phyloP scores from a whole-genome alignment of 805 yeast species.

The Metschnikowia lochheadii region DNA sequence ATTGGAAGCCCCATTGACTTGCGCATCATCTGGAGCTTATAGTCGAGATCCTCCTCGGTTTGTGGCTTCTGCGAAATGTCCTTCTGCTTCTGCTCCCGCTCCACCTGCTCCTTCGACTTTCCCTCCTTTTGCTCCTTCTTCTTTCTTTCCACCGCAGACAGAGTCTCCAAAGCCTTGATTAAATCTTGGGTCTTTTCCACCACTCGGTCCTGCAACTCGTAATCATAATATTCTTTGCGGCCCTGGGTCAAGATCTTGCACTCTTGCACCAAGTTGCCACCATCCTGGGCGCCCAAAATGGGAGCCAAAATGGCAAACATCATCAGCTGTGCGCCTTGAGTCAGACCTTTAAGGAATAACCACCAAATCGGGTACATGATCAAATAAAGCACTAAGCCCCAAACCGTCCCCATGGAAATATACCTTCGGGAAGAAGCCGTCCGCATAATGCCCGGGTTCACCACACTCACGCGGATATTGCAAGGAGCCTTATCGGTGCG shows the following conservation, averaged over 20 bases:
- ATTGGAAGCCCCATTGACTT: slow-evolving; percentile 20
- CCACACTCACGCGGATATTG: slow-evolving; percentile 66
- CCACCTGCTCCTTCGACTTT: slow-evolving; percentile 17
- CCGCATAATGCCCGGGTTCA: slow-evolving; percentile 91
- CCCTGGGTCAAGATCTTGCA: slow-evolving; percentile 51
- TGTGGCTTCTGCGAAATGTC: slow-evolving; percentile 33
- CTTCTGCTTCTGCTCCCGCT: slow-evolving; percentile 18
- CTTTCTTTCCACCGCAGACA: slow-evolving; percentile 66
- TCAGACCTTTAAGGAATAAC: slow-evolving; percentile 70
- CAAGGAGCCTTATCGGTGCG: slow-evolving; percentile 69
- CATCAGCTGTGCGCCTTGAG: slow-evolving; percentile 76
- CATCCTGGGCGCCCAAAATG: slow-evolving; percentile 53
- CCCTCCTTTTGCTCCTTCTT: slow-evolving; percentile 22
- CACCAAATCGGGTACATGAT: slow-evolving; percentile 78
- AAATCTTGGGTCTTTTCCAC: slow-evolving; percentile 57
- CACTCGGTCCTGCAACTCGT: slow-evolving; percentile 53
- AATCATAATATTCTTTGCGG: slow-evolving; percentile 64
- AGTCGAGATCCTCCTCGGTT: slow-evolving; percentile 33
- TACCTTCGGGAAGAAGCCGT: slow-evolving; percentile 80
- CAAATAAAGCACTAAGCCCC: slow-evolving; percentile 57
- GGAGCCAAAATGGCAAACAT: slow-evolving; percentile 71
- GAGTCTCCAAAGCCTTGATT: slow-evolving; percentile 62
- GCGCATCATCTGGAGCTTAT: slow-evolving; percentile 29
- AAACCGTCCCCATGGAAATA: slow-evolving; percentile 68
- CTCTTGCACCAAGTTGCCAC: slow-evolving; percentile 72